A percentile compares a stretch with the other conserved stretches of the same genome.
These are phyloP conservation scores for Apium graveolens DNA, from an alignment of 129 eudicot genomes.

Conservation along the genomic window DNA sequence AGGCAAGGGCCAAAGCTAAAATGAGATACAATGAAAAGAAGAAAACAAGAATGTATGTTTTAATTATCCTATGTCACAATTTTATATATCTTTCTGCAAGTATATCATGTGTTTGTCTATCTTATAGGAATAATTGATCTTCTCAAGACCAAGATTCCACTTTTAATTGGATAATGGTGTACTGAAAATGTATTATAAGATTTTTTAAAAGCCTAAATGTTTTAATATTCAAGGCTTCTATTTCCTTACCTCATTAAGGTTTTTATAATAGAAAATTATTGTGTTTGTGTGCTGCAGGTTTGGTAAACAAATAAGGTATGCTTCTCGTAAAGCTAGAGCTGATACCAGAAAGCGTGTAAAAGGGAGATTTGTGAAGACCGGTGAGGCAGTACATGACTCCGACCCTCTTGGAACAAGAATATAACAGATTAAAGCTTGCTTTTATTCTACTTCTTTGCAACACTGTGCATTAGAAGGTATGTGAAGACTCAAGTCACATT, in stretches of 20 bases:
- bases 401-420: slow-evolving; percentile 33
- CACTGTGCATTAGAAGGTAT: slow-evolving; percentile 6
- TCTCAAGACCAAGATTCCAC: not conserved
- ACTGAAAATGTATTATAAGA: not conserved
- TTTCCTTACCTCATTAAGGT: not conserved
- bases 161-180: not conserved
- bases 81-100: not conserved
- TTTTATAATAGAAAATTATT: not conserved
- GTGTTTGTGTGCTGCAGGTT: slow-evolving; percentile 34
- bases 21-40: slow-evolving; percentile 76
- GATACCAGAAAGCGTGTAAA: slow-evolving; percentile 67
- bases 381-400: slow-evolving; percentile 47
- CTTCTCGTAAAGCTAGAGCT: slow-evolving; percentile 76
- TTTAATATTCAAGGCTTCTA: not conserved
- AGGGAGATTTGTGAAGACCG: slow-evolving; percentile 75
- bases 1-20: slow-evolving; percentile 70
- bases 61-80: not conserved
- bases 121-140: not conserved
- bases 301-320: slow-evolving; percentile 67
- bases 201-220: not conserved
- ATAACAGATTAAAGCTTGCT: slow-evolving; percentile 8
- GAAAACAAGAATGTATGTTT: slow-evolving; percentile 54
- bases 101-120: not conserved
- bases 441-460: slow-evolving; percentile 8
- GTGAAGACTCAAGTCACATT: not conserved